Conservation (phyloP, 2,329 filamentous ascomycete species). For the Trichophyton benhamiae region DNA sequence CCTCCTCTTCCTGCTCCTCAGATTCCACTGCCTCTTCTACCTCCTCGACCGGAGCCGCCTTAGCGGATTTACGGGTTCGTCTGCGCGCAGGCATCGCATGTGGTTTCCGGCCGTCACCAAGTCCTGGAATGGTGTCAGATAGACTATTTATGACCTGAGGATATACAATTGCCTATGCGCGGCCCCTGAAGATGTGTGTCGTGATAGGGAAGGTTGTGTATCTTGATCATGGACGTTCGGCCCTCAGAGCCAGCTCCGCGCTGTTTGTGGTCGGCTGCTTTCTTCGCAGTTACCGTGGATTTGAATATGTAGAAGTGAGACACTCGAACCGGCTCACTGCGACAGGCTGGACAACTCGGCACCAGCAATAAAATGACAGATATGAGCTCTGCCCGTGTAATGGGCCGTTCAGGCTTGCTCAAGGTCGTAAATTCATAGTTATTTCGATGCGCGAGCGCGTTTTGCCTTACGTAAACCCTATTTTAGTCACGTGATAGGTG, state of each 20-base stretch:
- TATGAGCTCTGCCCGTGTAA: background rate
- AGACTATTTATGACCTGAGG: background rate
- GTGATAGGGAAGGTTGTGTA: background rate
- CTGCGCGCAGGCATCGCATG: slow-evolving; percentile 34
- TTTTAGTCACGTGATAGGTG: background rate
- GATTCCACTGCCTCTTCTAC: slow-evolving; percentile 11
- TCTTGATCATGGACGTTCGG: background rate
- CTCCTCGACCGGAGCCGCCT: slow-evolving; percentile 19
- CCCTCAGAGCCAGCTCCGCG: background rate
- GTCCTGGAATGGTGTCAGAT: background rate
- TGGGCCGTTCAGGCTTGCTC: background rate
- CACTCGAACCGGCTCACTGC: background rate
- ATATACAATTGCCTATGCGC: background rate
- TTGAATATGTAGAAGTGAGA: background rate
- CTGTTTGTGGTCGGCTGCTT: background rate
- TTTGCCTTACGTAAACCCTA: background rate
- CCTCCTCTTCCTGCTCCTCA: background rate
- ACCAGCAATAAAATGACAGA: background rate
- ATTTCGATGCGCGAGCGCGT: slow-evolving; percentile 1
- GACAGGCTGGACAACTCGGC: background rate
- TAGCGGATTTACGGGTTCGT: slow-evolving; percentile 25
- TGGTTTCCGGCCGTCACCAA: background rate
- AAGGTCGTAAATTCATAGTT: background rate
- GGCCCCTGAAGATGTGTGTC: background rate
- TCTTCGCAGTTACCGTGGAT: background rate